Percentiles rank a stretch among this genome's conserved stretches.
Evolutionary conservation across 2,329 filamentous ascomycete species (phyloP).

Genomic region (Mariannaea elegans): DNA sequence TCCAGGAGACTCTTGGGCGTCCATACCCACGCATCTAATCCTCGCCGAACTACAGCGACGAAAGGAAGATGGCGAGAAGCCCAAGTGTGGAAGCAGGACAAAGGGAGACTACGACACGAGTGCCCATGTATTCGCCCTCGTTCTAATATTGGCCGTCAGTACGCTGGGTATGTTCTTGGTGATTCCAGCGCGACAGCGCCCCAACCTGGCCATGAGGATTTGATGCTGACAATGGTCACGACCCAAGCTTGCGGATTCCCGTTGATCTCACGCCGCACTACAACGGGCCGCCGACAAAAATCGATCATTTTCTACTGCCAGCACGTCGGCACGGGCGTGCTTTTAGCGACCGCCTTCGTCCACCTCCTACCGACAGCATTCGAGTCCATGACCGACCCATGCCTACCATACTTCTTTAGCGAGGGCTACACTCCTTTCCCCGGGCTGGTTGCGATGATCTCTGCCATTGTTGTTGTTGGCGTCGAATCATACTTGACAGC

Average conservation of each 20-base stretch:
- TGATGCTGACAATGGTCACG: conserved; percentile 5
- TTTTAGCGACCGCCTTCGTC: conserved; percentile 88
- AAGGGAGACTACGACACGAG: conserved; percentile 70
- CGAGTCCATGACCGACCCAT: conserved; percentile 71
- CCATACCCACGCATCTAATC: conserved; percentile 61
- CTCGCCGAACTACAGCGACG: conserved; percentile 62
- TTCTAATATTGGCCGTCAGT: conserved; percentile 71
- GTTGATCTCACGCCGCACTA: conserved; percentile 67
- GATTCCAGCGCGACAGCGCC: neutral
- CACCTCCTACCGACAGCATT: conserved; percentile 78
- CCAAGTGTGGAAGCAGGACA: conserved; percentile 62
- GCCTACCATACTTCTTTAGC: conserved; percentile 82
- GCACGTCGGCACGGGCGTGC: conserved; percentile 83
- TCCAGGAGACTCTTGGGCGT: conserved; percentile 52
- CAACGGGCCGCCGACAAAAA: conserved; percentile 65
- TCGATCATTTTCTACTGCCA: conserved; percentile 72
- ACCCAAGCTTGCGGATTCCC: conserved; percentile 71
- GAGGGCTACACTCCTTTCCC: conserved; percentile 81
- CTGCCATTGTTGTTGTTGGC: conserved; percentile 82
- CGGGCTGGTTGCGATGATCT: conserved; percentile 82
- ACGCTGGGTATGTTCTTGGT: conserved; percentile 57
- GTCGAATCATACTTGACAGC: conserved; percentile 91
- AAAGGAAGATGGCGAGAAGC: conserved; percentile 52
- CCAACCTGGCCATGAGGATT: neutral
- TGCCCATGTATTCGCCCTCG: conserved; percentile 72